Evolutionary conservation across 192 early-diverging fungal genomes (phyloP).

Genomic region (Coemansia sp.): DNA sequence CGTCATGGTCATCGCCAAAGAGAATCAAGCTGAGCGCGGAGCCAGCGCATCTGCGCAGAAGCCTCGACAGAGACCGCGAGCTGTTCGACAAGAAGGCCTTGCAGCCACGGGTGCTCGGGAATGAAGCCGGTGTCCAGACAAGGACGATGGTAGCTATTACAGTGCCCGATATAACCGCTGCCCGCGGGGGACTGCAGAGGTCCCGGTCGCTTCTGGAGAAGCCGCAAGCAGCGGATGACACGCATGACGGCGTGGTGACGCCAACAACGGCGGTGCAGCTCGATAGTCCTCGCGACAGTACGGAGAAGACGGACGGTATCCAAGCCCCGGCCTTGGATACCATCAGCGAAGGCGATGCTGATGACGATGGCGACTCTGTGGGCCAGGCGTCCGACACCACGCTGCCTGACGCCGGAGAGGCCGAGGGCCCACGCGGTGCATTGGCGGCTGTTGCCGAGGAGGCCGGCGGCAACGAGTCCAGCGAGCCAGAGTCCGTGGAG

Average conservation of each 20-base stretch:
- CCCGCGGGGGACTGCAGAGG: background rate
- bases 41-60: background rate
- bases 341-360: background rate
- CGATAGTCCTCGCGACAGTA: background rate
- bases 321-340: too few species aligned
- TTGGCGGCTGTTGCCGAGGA: background rate
- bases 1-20: conserved; percentile 34
- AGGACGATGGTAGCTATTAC: too few species aligned
- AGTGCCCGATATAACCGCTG: too few species aligned
- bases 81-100: background rate
- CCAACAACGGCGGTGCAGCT: background rate
- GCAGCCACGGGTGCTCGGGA: background rate
- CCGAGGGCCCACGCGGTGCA: background rate
- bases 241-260: background rate
- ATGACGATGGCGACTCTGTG: background rate
- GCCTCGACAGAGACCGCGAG: background rate
- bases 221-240: background rate
- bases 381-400: background rate
- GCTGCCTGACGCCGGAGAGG: background rate
- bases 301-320: background rate
- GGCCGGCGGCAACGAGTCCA: background rate
- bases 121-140: background rate
- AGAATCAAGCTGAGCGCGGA: conserved; percentile 31
- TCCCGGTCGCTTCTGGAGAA: background rate
- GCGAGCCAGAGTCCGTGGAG: conserved; percentile 3